Evolutionary conservation across 2,329 filamentous ascomycete species (phyloP).

Genomic region (Colletotrichum sublineola): DNA sequence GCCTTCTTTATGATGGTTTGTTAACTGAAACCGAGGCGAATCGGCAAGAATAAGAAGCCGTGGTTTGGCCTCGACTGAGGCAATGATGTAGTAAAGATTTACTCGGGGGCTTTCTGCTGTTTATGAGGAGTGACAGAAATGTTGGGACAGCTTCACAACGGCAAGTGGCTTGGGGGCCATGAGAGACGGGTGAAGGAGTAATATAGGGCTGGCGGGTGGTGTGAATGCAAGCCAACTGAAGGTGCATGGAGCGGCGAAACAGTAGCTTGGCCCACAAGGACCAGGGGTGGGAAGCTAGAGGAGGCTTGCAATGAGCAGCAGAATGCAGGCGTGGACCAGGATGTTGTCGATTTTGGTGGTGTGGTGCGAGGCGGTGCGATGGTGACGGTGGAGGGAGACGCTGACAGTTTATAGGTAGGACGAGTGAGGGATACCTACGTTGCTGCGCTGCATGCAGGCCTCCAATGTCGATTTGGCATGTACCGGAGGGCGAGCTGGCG

Average conservation of each 20-base stretch:
- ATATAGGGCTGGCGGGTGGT: slow-evolving; percentile 40
- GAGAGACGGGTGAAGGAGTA: slow-evolving; percentile 31
- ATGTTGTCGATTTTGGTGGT: slow-evolving; percentile 32
- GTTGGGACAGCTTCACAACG: slow-evolving; percentile 19
- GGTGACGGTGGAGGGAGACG: slow-evolving; percentile 31
- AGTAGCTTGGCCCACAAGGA: slow-evolving; percentile 34
- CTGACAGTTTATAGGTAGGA: slow-evolving; percentile 27
- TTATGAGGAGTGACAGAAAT: slow-evolving; percentile 13
- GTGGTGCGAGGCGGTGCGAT: slow-evolving; percentile 25
- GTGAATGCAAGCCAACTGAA: slow-evolving; percentile 16
- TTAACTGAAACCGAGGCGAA: slow-evolving; percentile 2
- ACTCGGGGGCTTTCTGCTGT: neutral
- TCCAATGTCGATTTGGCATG: slow-evolving; percentile 24
- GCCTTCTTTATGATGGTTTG: neutral
- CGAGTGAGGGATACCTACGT: slow-evolving; percentile 18
- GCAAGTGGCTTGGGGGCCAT: slow-evolving; percentile 35
- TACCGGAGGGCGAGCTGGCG: slow-evolving; percentile 23
- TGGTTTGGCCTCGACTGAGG: neutral
- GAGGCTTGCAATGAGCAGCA: slow-evolving; percentile 31
- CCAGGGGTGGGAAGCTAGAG: slow-evolving; percentile 24
- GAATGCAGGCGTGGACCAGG: slow-evolving; percentile 31
- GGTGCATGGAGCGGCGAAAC: slow-evolving; percentile 30
- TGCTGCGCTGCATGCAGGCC: slow-evolving; percentile 34
- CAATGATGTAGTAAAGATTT: slow-evolving; percentile 1
- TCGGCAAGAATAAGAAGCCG: neutral